These are phyloP conservation scores for Colletotrichum sp. DNA, from an alignment of 2,329 filamentous ascomycete species.

Conservation along the genomic window DNA sequence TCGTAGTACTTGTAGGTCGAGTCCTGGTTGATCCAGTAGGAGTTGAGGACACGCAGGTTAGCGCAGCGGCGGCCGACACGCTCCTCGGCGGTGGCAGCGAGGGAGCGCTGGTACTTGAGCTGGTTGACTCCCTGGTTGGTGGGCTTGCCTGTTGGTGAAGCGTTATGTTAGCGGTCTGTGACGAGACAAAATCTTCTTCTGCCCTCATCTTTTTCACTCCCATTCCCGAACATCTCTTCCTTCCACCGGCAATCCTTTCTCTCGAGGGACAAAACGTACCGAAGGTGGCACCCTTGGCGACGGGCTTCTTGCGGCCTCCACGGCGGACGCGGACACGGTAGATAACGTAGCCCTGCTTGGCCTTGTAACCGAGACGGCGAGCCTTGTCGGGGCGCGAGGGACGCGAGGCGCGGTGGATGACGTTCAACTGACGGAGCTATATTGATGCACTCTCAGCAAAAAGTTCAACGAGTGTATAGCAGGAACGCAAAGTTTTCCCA, in stretches of 20 bases:
- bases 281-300: constrained; percentile 97
- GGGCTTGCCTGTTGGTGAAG: constrained; percentile 79
- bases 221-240: neutral
- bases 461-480: constrained; percentile 99
- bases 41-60: constrained; percentile 99
- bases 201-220: neutral
- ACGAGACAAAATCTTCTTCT: neutral
- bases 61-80: constrained; percentile 98
- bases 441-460: constrained; percentile 99
- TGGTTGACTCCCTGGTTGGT: constrained; percentile 99
- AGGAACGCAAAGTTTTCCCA: constrained; percentile 54
- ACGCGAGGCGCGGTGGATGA: constrained; percentile 98
- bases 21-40: constrained; percentile 99
- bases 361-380: constrained; percentile 99
- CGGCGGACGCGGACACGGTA: constrained; percentile 98
- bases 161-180: constrained; percentile 23
- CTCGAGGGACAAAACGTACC: constrained; percentile 66
- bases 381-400: constrained; percentile 99
- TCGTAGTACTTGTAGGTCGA: constrained; percentile 99
- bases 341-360: constrained; percentile 99
- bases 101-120: constrained; percentile 99
- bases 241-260: neutral
- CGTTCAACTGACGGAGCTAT: constrained; percentile 99
- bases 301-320: constrained; percentile 98
- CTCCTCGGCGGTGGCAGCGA: constrained; percentile 98